Conservation (phyloP, 2,329 filamentous ascomycete genomes). For the Xylariaceae sp. region DNA sequence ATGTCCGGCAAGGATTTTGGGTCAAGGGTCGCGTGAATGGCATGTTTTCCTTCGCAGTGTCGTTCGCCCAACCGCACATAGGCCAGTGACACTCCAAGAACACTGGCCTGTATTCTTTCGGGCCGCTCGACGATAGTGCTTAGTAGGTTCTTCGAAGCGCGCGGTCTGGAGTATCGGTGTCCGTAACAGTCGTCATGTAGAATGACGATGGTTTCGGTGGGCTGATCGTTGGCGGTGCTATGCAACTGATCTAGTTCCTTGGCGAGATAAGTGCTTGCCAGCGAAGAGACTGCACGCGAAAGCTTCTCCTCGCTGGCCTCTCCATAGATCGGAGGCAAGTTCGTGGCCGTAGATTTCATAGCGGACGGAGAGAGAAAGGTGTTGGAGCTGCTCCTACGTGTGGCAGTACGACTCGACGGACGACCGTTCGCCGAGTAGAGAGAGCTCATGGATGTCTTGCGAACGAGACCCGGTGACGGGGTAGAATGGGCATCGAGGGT, state of each 20-base stretch:
- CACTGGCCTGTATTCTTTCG: conserved; percentile 78
- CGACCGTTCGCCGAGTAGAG: conserved; percentile 45
- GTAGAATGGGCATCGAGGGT: conserved; percentile 39
- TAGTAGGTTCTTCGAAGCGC: conserved; percentile 64
- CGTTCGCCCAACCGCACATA: conserved; percentile 86
- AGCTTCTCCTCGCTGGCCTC: conserved; percentile 36
- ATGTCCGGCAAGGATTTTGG: conserved; percentile 50
- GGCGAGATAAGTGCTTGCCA: conserved; percentile 64
- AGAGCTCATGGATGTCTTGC: conserved; percentile 54
- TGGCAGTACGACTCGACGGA: conserved; percentile 34
- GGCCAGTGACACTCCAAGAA: conserved; percentile 76
- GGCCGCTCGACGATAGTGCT: conserved; percentile 87
- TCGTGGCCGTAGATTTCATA: conserved; percentile 34
- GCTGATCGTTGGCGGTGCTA: conserved; percentile 35
- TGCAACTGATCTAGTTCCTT: conserved; percentile 63
- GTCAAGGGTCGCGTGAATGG: conserved; percentile 59
- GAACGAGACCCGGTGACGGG: conserved; percentile 48
- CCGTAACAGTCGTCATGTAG: conserved; percentile 93
- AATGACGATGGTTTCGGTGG: conserved; percentile 68
- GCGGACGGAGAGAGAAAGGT: conserved; percentile 40
- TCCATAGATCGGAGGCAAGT: conserved; percentile 25
- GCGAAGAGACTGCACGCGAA: conserved; percentile 43
- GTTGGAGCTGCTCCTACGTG: conserved; percentile 45
- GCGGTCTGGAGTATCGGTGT: conserved; percentile 81
- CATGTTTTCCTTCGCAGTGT: conserved; percentile 63